Percentiles rank a stretch among this genome's conserved stretches.
Evolutionary conservation across 2,329 filamentous ascomycete genomes (phyloP).

Genomic region (Calycina marina): DNA sequence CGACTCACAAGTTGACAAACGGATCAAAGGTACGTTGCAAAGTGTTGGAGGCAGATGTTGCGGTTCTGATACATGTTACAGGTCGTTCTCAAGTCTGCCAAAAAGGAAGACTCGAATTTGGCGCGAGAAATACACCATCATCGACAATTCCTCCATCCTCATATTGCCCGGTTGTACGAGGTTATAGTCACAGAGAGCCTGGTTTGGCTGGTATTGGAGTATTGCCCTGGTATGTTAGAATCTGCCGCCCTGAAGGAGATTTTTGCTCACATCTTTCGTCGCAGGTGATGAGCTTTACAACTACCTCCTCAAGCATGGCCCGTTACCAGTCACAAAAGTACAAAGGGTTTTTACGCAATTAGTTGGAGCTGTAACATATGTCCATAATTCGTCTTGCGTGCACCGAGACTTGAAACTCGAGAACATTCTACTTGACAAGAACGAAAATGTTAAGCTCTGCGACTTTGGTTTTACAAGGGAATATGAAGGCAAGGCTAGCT

Average conservation of each 20-base stretch:
- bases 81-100: constrained; percentile 97
- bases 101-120: constrained; percentile 89
- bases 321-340: constrained; percentile 70
- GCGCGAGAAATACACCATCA: constrained; percentile 97
- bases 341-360: constrained; percentile 94
- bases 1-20: constrained; percentile 93
- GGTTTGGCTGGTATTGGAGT: constrained; percentile 95
- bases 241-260: no score
- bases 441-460: constrained; percentile 93
- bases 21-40: constrained; percentile 67
- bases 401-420: constrained; percentile 95
- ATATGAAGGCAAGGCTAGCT: constrained; percentile 88
- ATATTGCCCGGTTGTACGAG: constrained; percentile 93
- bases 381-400: constrained; percentile 88
- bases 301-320: constrained; percentile 77
- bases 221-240: constrained; percentile 71
- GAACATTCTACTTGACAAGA: constrained; percentile 88
- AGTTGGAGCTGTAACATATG: constrained; percentile 86
- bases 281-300: constrained; percentile 93
- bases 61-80: constrained; percentile 25
- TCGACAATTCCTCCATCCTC: constrained; percentile 91
- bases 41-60: background rate
- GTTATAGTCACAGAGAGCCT: constrained; percentile 91
- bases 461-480: constrained; percentile 98
- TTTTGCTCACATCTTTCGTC: constrained; percentile 20